phyloP scores from a whole-genome alignment of 176 grass and related monocot species.

The Saccharum officinarum region DNA sequence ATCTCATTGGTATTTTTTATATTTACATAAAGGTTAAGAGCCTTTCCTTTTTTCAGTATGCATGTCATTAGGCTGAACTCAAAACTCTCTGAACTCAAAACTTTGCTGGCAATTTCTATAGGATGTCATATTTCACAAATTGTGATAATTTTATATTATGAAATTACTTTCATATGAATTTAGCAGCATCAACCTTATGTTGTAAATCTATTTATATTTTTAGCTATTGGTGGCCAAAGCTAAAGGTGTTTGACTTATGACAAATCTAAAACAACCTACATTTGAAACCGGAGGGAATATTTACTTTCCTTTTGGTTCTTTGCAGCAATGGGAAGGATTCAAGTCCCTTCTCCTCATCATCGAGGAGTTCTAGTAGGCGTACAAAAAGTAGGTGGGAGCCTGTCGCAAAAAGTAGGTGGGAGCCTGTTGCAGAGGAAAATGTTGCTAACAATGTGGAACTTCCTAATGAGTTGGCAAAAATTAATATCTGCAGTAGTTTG shows the following conservation, averaged over 20 bases:
- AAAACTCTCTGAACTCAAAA: background rate
- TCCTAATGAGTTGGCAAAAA: constrained; percentile 40
- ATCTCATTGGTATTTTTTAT: background rate
- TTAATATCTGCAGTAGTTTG: constrained; percentile 36
- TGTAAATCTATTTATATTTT: background rate
- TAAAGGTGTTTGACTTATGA: background rate
- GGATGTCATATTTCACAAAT: background rate
- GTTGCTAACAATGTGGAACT: constrained; percentile 46
- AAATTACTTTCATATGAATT: background rate
- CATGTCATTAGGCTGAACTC: background rate
- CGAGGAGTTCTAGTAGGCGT: constrained; percentile 49
- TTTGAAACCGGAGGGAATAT: background rate
- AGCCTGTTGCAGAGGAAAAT: constrained; percentile 63
- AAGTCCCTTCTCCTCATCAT: constrained; percentile 52
- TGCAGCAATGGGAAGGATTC: constrained; percentile 55
- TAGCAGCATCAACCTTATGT: background rate
- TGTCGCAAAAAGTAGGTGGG: constrained; percentile 82
- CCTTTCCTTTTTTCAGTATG: constrained; percentile 24
- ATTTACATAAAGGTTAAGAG: constrained; percentile 6
- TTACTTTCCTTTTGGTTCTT: constrained; percentile 35
- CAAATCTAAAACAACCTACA: background rate
- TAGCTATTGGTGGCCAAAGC: background rate
- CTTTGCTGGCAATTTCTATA: background rate
- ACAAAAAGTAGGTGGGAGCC: constrained; percentile 89
- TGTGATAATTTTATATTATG: background rate